Conservation (phyloP, 208 protist species). For the Trichomonas tenax region DNA sequence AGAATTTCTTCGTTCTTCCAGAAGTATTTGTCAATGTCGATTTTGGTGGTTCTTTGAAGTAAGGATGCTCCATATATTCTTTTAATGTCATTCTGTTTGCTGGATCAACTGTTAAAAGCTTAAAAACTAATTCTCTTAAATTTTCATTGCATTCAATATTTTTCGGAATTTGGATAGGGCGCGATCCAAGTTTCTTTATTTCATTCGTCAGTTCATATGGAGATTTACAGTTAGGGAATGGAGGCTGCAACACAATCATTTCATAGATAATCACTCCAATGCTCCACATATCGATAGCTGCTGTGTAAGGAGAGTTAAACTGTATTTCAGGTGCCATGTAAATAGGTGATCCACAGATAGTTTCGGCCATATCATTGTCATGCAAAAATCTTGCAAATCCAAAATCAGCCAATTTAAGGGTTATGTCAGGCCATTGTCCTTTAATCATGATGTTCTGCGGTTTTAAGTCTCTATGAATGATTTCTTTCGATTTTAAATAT, state of each 20-base stretch:
- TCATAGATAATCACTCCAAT: not conserved
- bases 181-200: not conserved
- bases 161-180: not conserved
- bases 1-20: not conserved
- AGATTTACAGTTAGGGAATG: not conserved
- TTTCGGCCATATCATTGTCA: not conserved
- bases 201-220: not conserved
- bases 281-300: not conserved
- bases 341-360: conserved; percentile 19
- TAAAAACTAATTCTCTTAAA: not conserved
- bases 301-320: not conserved
- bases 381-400: conserved; percentile 13
- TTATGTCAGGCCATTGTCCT: not conserved
- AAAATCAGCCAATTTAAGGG: conserved; percentile 11
- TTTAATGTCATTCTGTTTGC: not conserved
- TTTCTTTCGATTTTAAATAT: conserved; percentile 8
- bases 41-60: not conserved
- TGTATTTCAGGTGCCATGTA: conserved; percentile 24
- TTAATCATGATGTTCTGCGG: conserved; percentile 18
- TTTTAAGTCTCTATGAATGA: conserved; percentile 15
- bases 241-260: not conserved
- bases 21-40: not conserved
- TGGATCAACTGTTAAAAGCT: not conserved
- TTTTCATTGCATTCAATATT: too few relatives aligned
- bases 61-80: not conserved